A percentile compares a stretch with the other conserved stretches of the same genome.
phyloP scores from a whole-genome alignment of 2,329 filamentous ascomycete genomes.

The Trichoderma guizhouense region DNA sequence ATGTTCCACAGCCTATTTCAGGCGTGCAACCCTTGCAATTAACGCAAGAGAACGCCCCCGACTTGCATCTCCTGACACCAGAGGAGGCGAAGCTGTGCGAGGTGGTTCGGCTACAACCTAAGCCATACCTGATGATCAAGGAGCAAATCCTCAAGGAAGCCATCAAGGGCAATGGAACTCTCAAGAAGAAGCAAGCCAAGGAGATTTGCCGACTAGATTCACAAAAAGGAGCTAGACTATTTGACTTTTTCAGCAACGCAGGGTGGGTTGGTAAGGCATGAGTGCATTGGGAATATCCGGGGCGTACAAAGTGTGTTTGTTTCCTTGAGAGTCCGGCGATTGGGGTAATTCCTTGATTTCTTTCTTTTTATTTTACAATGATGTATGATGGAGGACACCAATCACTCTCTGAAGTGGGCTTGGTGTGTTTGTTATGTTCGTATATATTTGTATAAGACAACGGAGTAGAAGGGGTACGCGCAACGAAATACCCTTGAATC shows the following conservation, averaged over 20 bases:
- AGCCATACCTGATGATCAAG: conserved; percentile 93
- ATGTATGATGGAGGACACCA: not conserved
- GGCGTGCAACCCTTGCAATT: conserved; percentile 64
- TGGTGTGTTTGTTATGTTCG: not conserved
- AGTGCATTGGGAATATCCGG: conserved; percentile 9
- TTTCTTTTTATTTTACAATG: not conserved
- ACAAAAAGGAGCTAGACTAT: conserved; percentile 80
- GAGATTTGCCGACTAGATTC: conserved; percentile 81
- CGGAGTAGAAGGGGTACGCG: not conserved
- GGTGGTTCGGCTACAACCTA: conserved; percentile 79
- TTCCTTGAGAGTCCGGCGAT: not conserved
- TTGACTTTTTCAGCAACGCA: conserved; percentile 90
- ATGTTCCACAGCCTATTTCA: conserved; percentile 54
- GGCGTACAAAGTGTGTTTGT: not conserved
- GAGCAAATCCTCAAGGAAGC: conserved; percentile 89
- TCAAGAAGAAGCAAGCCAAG: conserved; percentile 93
- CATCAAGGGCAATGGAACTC: conserved; percentile 76
- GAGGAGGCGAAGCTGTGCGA: conserved; percentile 87
- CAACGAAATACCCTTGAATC: not conserved
- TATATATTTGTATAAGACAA: not conserved
- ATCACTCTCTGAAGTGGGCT: not conserved
- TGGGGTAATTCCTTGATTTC: not conserved
- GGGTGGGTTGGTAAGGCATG: conserved; percentile 88
- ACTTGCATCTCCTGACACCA: conserved; percentile 78
- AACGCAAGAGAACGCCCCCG: conserved; percentile 71